Evolutionary conservation across 2,329 filamentous ascomycete species (phyloP), one percentile per base, ranked within the genome.

Genomic region (Thelonectria olida): DNA sequence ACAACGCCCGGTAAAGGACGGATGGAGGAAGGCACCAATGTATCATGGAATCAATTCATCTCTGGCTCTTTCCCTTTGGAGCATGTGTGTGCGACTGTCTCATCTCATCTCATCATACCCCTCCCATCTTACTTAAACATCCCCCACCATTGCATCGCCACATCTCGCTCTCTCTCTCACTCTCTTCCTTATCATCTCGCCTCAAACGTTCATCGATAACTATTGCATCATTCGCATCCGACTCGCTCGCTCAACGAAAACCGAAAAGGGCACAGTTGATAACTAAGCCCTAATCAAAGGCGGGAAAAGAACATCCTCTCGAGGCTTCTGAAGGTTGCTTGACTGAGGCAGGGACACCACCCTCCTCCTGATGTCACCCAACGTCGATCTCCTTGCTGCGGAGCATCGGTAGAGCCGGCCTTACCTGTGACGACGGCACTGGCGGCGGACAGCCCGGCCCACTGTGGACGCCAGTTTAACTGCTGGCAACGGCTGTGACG

Each of bases 351-450:
- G 42, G 36, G 31, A 38, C 38, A 36, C 31, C 41, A 53, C 56
- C 51, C 10, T 34, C 8, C 12, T 31, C 56, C 56, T 63, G 61
- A 63, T 63, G 61, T 63, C 61, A 63, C 61, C 60, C 55, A 44
- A 23, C 27, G 61, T 48, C 56, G 56, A 63, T 60, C 51, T 48
- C 47, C 48, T 23, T 51, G 42, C 50, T 44, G 51, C 61, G 56
- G 56, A 60, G 52, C 56, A 55, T 60, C 56, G 61, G 56, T 63
- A 60, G 56, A 57, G 61, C 61, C 61, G 56, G 61, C 50, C 50
- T 23, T 44, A 38, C 20, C 34, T 54, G 36, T 55, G 52, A 51
- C 47, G 54, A 44, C 48, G 44, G 45, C 57, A 38, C 57, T 45
- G 41, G 23, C 41, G 38, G 23, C 45, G 22, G 53, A 42, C 36